Conservation (phyloP, 2,329 filamentous ascomycete genomes). For the Aspergillus quadrilineatus region DNA sequence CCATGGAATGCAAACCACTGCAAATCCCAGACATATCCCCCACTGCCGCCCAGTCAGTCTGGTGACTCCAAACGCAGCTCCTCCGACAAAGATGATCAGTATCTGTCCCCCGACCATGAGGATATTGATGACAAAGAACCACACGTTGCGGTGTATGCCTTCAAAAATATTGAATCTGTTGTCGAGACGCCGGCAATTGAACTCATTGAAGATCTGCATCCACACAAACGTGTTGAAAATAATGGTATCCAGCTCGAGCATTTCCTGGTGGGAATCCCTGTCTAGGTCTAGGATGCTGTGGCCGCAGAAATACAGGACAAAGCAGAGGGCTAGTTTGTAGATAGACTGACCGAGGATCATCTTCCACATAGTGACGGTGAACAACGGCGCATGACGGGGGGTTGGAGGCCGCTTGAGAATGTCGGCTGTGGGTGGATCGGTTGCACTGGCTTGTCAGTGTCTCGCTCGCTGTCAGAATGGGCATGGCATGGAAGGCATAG, state of each 20-base stretch:
- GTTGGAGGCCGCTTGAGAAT: slow-evolving; percentile 78
- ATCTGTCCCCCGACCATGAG: slow-evolving; percentile 88
- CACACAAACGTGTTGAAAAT: slow-evolving; percentile 99
- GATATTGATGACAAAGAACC: slow-evolving; percentile 81
- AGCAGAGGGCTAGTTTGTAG: slow-evolving; percentile 77
- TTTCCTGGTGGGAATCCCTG: slow-evolving; percentile 49
- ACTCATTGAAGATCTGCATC: slow-evolving; percentile 99
- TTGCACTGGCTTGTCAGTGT: slow-evolving; percentile 52
- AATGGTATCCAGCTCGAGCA: slow-evolving; percentile 67
- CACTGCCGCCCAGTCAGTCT: slow-evolving; percentile 71
- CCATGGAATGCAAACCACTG: slow-evolving; percentile 79
- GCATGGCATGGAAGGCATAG: neutral
- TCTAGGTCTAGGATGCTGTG: slow-evolving; percentile 52
- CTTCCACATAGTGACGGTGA: slow-evolving; percentile 96
- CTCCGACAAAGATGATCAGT: slow-evolving; percentile 85
- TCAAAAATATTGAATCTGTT: slow-evolving; percentile 96
- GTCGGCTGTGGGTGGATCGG: slow-evolving; percentile 77
- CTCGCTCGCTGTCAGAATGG: neutral
- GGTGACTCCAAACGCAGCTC: slow-evolving; percentile 73
- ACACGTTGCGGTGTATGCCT: slow-evolving; percentile 77
- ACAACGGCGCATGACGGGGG: slow-evolving; percentile 70
- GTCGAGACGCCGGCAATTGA: slow-evolving; percentile 93
- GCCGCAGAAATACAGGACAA: slow-evolving; percentile 78
- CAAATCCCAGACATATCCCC: slow-evolving; percentile 82
- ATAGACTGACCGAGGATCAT: slow-evolving; percentile 94